Evolutionary conservation across 2,329 filamentous ascomycete genomes (phyloP).

Genomic region (Fusarium nanum): DNA sequence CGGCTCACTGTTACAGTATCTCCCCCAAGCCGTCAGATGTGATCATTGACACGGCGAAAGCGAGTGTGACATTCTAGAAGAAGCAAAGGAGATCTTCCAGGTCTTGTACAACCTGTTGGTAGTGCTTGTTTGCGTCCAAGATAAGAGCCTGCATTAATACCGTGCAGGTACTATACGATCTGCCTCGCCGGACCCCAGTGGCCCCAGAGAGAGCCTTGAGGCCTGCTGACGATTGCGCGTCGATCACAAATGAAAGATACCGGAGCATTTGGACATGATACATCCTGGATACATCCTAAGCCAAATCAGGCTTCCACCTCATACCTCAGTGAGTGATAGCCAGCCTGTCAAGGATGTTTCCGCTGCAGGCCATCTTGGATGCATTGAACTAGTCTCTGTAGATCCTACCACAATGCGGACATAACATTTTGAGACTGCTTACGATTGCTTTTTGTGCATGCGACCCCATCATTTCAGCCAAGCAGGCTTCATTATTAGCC

Average conservation of each 20-base stretch:
- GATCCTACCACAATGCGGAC: background rate
- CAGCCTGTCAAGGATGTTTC: background rate
- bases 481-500: background rate
- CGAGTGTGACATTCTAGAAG: slow-evolving; percentile 26
- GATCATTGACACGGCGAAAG: background rate
- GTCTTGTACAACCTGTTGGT: background rate
- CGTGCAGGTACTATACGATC: background rate
- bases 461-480: background rate
- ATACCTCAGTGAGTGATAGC: background rate
- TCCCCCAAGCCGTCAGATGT: background rate
- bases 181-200: background rate
- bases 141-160: background rate
- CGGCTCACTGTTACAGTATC: background rate
- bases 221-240: background rate
- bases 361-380: background rate
- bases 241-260: background rate
- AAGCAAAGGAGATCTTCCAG: background rate
- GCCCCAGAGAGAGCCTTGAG: slow-evolving; percentile 13
- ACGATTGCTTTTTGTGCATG: background rate
- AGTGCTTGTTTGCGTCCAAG: background rate
- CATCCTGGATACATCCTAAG: background rate
- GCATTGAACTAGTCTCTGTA: background rate
- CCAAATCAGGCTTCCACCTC: background rate
- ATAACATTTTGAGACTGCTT: background rate
- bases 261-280: background rate